Evolutionary conservation across 805 yeast species (phyloP), one percentile per base, ranked within the genome.

Genomic region (Kluyveromyces starmeri): DNA sequence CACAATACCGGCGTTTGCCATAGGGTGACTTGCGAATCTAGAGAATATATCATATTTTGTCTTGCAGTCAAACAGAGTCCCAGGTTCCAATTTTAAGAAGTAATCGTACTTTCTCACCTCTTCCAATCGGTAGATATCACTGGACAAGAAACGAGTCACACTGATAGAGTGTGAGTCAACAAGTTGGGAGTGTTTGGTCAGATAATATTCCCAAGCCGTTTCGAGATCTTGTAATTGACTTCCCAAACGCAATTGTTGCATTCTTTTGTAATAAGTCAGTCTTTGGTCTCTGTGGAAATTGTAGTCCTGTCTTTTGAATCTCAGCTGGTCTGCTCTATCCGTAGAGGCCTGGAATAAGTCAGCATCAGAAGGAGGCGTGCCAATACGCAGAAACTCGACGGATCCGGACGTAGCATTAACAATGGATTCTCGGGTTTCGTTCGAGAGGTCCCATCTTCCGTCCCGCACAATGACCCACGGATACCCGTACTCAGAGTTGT

Each of bases 1-100:
- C 6, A 19, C 22, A 17, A 28, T 9, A n/a, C 31, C 31, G 12
- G 13, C 22, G 22, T 28, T 28, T 11, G 22, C 13, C 10, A 10
- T 19, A 10, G 20, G 9, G 16, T 19, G 11, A 17, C 7, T 8
- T 10, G 22, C 16, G 7, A 28, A 19, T 11, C 31, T 7, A 11
- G n/a, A 13, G 34, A 70, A 67, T 3, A 68, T 46, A 45, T 70
- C 74, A 49, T 65, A 64, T 41, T 62, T 64, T 20, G 70, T 45
- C 47, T 70, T 73, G 54, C 74, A 68, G 45, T 52, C 59, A 37
- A 70, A 56, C 44, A 56, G 53, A 35, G 62, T 52, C 36, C 62
- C 71, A 2, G 71, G 68, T 34, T 70, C 71, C 27, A 70, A 64
- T 50, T 71, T 60, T 71, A 73, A 64, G 52, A 65, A 70, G 58